These are phyloP conservation scores for Schizochytrium sp. DNA, from an alignment of 108 stramenopile genomes.

Conservation along the genomic window DNA sequence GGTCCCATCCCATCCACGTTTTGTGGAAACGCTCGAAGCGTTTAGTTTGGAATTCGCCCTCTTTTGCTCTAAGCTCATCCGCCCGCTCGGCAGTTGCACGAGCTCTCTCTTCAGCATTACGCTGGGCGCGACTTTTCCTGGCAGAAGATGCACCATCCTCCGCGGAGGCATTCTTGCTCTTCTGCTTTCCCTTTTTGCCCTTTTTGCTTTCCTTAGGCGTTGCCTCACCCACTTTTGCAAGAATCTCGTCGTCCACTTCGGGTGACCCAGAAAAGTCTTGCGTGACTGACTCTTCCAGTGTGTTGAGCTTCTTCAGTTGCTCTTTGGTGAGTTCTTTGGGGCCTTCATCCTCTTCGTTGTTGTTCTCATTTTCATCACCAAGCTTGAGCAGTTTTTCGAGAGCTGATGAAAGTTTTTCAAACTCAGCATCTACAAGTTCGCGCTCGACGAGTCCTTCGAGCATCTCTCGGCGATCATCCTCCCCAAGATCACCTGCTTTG, in stretches of 20 bases:
- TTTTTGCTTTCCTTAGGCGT: background rate
- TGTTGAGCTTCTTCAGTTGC: slow-evolving; percentile 25
- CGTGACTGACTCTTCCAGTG: slow-evolving; percentile 3
- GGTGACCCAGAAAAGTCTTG: background rate
- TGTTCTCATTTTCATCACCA: background rate
- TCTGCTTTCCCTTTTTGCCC: background rate
- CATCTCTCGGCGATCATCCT: background rate
- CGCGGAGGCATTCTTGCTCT: background rate
- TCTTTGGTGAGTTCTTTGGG: slow-evolving; percentile 32
- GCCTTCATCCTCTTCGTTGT: background rate
- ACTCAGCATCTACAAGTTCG: background rate
- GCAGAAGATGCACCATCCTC: background rate
- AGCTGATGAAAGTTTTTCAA: background rate
- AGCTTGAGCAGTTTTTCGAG: background rate
- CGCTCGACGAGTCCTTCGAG: slow-evolving; percentile 2
- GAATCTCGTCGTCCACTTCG: background rate
- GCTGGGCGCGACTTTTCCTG: slow-evolving; percentile 7
- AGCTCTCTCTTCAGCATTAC: slow-evolving; percentile 10
- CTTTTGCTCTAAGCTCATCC: slow-evolving; percentile 33
- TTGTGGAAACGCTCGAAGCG: slow-evolving; percentile 57
- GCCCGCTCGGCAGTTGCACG: background rate
- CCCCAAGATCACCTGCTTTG: background rate
- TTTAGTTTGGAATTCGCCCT: slow-evolving; percentile 54
- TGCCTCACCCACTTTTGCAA: background rate
- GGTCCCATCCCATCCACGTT: slow-evolving; percentile 56